Evolutionary conservation across 2,329 filamentous ascomycete species (phyloP), one percentile per base, ranked within the genome.

Genomic region (Amauroascus verrucosus): DNA sequence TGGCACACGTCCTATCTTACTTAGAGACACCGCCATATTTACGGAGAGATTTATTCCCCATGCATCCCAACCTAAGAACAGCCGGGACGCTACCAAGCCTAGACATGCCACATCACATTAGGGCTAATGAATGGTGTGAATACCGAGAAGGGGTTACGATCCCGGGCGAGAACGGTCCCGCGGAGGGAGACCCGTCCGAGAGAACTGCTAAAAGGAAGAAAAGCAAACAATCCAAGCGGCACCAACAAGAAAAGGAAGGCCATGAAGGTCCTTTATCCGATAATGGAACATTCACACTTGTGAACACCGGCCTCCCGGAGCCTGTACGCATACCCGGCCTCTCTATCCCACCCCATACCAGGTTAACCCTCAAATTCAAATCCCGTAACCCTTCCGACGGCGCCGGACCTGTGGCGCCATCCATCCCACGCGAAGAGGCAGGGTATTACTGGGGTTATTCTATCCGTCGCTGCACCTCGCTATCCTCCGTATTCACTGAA

Each of bases 381-480:
- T 67, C 75, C 14, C 59, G 64, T 13, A 64, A 69, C 67, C 76
- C 52, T 53, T 50, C 53, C 3, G 52, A 56, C 3, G 60, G 62
- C 1, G 81, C 79, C 0, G 77, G 82, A 51, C 79, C 83, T 14
- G 83, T 91, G 2, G 75, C 83, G 33, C 85, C 87, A 0, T 74
- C 78, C 24, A 72, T 77, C 2, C 88, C 88, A 0, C 78, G 88
- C 54, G 84, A 85, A 50, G 81, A 89, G 58, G 80, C 75, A 1
- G 88, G 88, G 0, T 93, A 88, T 69, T 94, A 90, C 70, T 95
- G 88, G 88, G 88, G 88, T 44, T 95, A 85, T 67, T 77, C 73
- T 7, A 81, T 89, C 2, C 80, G 88, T 24, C 80, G 77, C 57
- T 83, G 83, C 33, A 63, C 69, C 3, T 83, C 80, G 2, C 76